phyloP scores from a whole-genome alignment of 2,329 filamentous ascomycete species.

The Cadophora luteo-olivacea region DNA sequence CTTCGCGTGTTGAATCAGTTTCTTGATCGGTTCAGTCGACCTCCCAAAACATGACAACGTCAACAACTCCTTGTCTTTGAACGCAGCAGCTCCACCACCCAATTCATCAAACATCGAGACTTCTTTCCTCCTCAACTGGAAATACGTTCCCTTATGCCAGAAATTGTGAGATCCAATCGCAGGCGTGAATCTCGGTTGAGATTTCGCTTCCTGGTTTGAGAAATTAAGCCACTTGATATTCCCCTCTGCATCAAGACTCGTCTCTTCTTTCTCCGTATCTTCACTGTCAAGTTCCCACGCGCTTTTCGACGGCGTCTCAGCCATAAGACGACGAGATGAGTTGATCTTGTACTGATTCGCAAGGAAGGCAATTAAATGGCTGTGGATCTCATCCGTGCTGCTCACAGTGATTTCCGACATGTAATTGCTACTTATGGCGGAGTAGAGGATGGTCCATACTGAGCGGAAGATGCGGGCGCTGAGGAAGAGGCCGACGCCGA shows the following conservation, averaged over 20 bases:
- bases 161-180: slow-evolving; percentile 60
- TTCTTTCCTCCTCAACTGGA: slow-evolving; percentile 47
- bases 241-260: slow-evolving; percentile 49
- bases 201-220: slow-evolving; percentile 61
- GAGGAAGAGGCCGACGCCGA: slow-evolving; percentile 47
- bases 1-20: slow-evolving; percentile 60
- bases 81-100: slow-evolving; percentile 42
- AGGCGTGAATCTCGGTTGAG: slow-evolving; percentile 59
- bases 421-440: slow-evolving; percentile 53
- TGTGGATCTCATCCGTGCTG: slow-evolving; percentile 63
- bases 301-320: slow-evolving; percentile 60
- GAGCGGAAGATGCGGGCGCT: slow-evolving; percentile 49
- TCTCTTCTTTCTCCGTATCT: slow-evolving; percentile 55
- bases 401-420: slow-evolving; percentile 60
- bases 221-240: slow-evolving; percentile 60
- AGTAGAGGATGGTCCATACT: slow-evolving; percentile 46
- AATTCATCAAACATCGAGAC: slow-evolving; percentile 36
- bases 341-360: slow-evolving; percentile 58
- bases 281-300: slow-evolving; percentile 56
- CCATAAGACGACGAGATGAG: slow-evolving; percentile 59
- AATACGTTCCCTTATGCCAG: slow-evolving; percentile 60
- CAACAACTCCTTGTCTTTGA: slow-evolving; percentile 60
- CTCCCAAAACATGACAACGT: slow-evolving; percentile 62
- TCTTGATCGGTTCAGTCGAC: slow-evolving; percentile 58
- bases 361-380: slow-evolving; percentile 64